Conservation (phyloP, 129 eudicot species). For the Centrapalus pauciflorus region DNA sequence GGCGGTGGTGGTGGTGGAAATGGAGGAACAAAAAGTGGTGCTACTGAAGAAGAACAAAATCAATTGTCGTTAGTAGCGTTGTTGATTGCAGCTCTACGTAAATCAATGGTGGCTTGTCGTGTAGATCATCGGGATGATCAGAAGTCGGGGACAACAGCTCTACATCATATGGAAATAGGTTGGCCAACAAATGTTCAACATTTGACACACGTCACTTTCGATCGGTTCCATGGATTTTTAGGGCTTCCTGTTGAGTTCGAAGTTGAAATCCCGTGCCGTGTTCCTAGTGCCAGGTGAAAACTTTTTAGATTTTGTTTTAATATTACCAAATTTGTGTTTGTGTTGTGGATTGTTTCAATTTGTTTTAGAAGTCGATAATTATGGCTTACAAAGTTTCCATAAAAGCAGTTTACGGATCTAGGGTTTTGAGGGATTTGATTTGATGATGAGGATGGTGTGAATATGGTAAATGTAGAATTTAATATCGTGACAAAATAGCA, state of each 20-base stretch:
- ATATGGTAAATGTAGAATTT: conserved; percentile 10
- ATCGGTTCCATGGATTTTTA: conserved; percentile 80
- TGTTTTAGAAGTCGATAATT: neutral
- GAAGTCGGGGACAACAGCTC: conserved; percentile 14
- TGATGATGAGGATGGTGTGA: conserved; percentile 27
- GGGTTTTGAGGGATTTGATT: conserved; percentile 4
- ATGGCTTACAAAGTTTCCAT: neutral
- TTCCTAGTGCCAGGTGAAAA: conserved; percentile 92
- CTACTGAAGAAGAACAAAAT: conserved; percentile 36
- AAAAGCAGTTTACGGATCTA: conserved; percentile 9
- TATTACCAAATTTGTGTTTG: neutral
- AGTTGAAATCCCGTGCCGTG: conserved; percentile 80
- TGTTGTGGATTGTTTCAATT: neutral
- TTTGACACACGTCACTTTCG: conserved; percentile 89
- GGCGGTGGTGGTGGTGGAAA: conserved; percentile 34
- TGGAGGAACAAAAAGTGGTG: conserved; percentile 19
- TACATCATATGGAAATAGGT: conserved; percentile 81
- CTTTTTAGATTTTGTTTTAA: neutral
- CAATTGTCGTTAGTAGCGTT: conserved; percentile 67
- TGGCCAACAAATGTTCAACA: conserved; percentile 95
- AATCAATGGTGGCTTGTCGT: conserved; percentile 89
- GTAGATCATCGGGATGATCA: conserved; percentile 44
- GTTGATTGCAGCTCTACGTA: conserved; percentile 67
- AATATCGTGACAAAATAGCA: conserved; percentile 2
- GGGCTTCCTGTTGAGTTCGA: conserved; percentile 90